phyloP scores from a whole-genome alignment of 1,139 yeast species.

The Yueomyces sp. region DNA sequence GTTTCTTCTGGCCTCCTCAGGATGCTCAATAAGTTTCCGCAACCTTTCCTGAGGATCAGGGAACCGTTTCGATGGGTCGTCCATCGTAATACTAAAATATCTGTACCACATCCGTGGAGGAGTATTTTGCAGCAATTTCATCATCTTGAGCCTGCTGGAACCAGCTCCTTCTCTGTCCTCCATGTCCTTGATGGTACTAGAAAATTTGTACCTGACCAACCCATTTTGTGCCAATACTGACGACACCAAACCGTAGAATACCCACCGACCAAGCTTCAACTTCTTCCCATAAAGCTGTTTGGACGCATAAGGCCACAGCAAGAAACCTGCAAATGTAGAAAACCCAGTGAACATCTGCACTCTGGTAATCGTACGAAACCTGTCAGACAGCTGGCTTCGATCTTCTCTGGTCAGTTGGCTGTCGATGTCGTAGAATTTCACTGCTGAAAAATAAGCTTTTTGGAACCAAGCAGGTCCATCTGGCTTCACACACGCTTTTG shows the following conservation, averaged over 20 bases:
- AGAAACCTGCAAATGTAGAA: constrained; percentile 23
- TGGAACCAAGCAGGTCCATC: constrained; percentile 14
- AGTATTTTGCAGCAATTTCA: constrained; percentile 22
- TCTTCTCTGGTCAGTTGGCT: constrained; percentile 17
- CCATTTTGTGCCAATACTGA: constrained; percentile 1
- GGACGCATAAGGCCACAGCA: constrained; percentile 23
- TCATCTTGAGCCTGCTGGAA: constrained; percentile 9
- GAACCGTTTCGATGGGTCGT: constrained; percentile 26
- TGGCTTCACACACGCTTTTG: too few species aligned
- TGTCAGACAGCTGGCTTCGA: constrained; percentile 15
- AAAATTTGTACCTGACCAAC: constrained; percentile 6
- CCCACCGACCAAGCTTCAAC: constrained; percentile 24
- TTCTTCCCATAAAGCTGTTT: constrained; percentile 20
- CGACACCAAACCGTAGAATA: constrained; percentile 24
- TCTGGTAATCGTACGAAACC: constrained; percentile 15
- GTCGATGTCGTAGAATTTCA: constrained; percentile 21
- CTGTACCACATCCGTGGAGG: constrained; percentile 27
- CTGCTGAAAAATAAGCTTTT: constrained; percentile 21
- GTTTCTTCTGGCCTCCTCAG: constrained; percentile 2
- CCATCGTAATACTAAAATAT: constrained; percentile 26
- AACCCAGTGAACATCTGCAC: constrained; percentile 24
- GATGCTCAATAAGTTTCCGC: constrained; percentile 15
- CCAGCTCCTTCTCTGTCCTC: constrained; percentile 1
- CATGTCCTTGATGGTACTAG: background rate
- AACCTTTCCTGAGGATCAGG: constrained; percentile 26